These are phyloP conservation scores for Trypanosoma vivax DNA, from an alignment of 208 protist genomes.

Conservation along the genomic window DNA sequence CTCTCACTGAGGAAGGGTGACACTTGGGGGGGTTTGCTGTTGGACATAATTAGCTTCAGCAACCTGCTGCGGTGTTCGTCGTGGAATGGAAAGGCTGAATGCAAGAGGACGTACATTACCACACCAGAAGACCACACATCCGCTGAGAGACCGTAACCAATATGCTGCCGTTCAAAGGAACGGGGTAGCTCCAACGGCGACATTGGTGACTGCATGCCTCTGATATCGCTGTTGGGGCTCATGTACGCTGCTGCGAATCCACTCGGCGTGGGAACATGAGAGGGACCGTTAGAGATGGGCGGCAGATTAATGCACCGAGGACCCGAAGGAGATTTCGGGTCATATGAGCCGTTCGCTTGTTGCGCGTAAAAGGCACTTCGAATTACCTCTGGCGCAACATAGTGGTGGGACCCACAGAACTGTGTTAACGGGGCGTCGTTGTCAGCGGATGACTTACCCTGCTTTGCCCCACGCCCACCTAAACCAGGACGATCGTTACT, in stretches of 20 bases:
- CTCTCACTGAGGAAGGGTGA: slow-evolving; percentile 7
- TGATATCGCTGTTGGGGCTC: too few species aligned
- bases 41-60: slow-evolving; percentile 14
- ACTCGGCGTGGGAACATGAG: too few species aligned
- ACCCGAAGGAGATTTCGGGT: not conserved
- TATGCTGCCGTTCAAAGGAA: not conserved
- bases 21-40: not conserved
- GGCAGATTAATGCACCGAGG: not conserved
- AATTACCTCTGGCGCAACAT: slow-evolving; percentile 33
- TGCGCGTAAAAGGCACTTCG: not conserved
- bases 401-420: slow-evolving; percentile 29
- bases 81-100: slow-evolving; percentile 23
- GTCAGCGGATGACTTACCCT: not conserved
- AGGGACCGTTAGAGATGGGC: not conserved
- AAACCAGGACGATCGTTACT: not conserved
- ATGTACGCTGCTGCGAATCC: too few species aligned
- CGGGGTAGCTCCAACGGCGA: not conserved
- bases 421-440: slow-evolving; percentile 5
- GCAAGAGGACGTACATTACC: slow-evolving; percentile 21
- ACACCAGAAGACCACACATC: slow-evolving; percentile 28
- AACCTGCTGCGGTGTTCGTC: slow-evolving; percentile 9
- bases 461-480: not conserved
- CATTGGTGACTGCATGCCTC: not conserved
- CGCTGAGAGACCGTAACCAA: slow-evolving; percentile 12
- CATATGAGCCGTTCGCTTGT: not conserved